phyloP scores from a whole-genome alignment of 192 early-diverging fungal genomes.

The Phlyctochytrium arcticum region DNA sequence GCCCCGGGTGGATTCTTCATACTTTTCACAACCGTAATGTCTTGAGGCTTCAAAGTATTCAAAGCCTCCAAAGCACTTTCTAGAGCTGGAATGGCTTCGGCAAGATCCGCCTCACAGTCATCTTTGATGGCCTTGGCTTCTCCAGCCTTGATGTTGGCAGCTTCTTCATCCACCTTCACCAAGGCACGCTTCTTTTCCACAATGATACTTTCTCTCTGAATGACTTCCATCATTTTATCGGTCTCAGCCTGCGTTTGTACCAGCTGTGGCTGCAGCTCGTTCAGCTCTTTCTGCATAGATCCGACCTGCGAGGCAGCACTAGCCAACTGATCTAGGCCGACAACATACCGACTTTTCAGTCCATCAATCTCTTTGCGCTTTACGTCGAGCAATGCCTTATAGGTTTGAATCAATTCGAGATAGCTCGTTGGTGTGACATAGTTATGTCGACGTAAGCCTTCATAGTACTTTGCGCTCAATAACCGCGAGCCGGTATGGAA shows the following conservation, averaged over 20 bases:
- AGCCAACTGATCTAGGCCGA: constrained; percentile 53
- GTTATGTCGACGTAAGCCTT: constrained; percentile 47
- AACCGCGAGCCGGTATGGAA: constrained; percentile 48
- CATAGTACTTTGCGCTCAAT: constrained; percentile 46
- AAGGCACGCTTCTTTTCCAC: constrained; percentile 55
- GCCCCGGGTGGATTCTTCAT: constrained; percentile 59
- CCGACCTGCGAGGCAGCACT: constrained; percentile 51
- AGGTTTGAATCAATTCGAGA: constrained; percentile 56
- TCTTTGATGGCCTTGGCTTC: constrained; percentile 61
- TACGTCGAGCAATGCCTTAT: constrained; percentile 45
- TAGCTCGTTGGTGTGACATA: constrained; percentile 60
- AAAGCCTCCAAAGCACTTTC: constrained; percentile 55
- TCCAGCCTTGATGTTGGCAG: constrained; percentile 53
- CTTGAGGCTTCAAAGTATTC: constrained; percentile 54
- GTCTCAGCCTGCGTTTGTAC: constrained; percentile 54
- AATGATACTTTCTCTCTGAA: constrained; percentile 48
- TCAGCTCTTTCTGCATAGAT: constrained; percentile 54
- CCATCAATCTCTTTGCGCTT: constrained; percentile 51
- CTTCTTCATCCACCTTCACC: constrained; percentile 54
- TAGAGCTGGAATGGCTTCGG: constrained; percentile 55
- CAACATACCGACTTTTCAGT: constrained; percentile 48
- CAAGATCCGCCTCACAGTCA: constrained; percentile 58
- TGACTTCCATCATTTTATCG: constrained; percentile 53
- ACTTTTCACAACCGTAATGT: constrained; percentile 54
- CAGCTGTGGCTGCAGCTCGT: constrained; percentile 51